phyloP scores from a whole-genome alignment of 2,329 filamentous ascomycete species.

The Arthrobotrys sinensis region DNA sequence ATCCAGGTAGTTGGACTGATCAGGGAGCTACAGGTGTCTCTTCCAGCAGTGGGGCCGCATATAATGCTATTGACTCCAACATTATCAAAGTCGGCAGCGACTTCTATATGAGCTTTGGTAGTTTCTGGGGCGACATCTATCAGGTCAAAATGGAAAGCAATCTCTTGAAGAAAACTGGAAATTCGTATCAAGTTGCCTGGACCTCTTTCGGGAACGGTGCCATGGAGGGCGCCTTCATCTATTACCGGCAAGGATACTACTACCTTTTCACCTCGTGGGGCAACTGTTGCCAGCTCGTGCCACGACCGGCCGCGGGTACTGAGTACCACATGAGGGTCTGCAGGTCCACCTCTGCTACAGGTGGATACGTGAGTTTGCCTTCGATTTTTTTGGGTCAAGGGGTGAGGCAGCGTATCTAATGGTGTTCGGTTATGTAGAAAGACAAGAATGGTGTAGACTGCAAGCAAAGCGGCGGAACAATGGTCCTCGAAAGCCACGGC shows the following conservation, averaged over 20 bases:
- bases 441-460: slow-evolving; percentile 73
- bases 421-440: slow-evolving; percentile 63
- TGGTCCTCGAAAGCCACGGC: slow-evolving; percentile 75
- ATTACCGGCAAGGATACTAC: slow-evolving; percentile 73
- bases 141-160: slow-evolving; percentile 71
- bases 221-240: slow-evolving; percentile 74
- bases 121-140: slow-evolving; percentile 78
- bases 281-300: slow-evolving; percentile 75
- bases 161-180: slow-evolving; percentile 65
- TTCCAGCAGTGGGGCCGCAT: slow-evolving; percentile 68
- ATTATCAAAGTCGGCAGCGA: slow-evolving; percentile 69
- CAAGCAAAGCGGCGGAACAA: slow-evolving; percentile 73
- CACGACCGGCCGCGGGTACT: slow-evolving; percentile 71
- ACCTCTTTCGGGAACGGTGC: slow-evolving; percentile 71
- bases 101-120: slow-evolving; percentile 76
- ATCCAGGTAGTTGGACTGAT: slow-evolving; percentile 75
- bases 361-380: slow-evolving; percentile 70
- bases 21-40: slow-evolving; percentile 73
- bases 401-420: background rate
- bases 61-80: slow-evolving; percentile 76
- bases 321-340: slow-evolving; percentile 79
- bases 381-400: slow-evolving; percentile 67
- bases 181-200: slow-evolving; percentile 72
- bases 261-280: slow-evolving; percentile 78
- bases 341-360: slow-evolving; percentile 71